Base-by-base conservation (phyloP, 768 basidiomycete genomes). In the Hydnomerulius pinastri region DNA sequence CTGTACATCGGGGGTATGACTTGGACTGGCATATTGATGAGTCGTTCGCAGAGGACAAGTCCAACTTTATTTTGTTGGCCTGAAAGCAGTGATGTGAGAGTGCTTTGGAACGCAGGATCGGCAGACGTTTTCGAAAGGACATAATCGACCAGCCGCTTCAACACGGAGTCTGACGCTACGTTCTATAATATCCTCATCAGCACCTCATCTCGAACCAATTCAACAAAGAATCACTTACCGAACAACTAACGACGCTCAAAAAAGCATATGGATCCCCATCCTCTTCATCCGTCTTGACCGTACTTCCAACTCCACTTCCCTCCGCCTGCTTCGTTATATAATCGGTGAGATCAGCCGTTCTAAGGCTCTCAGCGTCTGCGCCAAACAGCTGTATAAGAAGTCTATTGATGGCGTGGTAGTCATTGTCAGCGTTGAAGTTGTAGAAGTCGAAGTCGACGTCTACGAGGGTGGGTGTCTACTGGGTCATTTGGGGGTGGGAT, bases 11-110 rank as follows among this genome's bases (percentile, higher is more conserved):
- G 94, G 5, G 93, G 88, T 8, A 95, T 78, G 29, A 94, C 83
- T 59, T 98, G 92, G 12, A 93, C 87, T 0, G 96, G 96, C 86
- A 99, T 95, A 66, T 98, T 99, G 57, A 97, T 78, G 43, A 98
- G 75, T 0, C 96, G 78, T 66, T 97, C 92, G 55, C 86, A 89
- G 56, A 99, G 74, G 8, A 98, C 77, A 15, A 97, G 76, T 2
- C 92, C 96, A 39, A 96, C 81, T 53, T 88, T 82, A 13, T 74
- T 73, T 30, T 72, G 27, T 17, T 47, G 42, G 9, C 49, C 10
- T 1, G 33, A 35, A 4, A 63, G 39, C 6, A 88, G 73, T 9
- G 68, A 63, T 56, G 78, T 74, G 21, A 90, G 76, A 10, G 79
- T 67, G 23, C 73, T 50, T 53, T 86, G 79, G 59, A 88, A 76